A percentile compares a stretch with the other conserved stretches of the same genome.
These are phyloP conservation scores for Cupressus sempervirens DNA, from an alignment of 75 land plant genomes.

Conservation along the genomic window DNA sequence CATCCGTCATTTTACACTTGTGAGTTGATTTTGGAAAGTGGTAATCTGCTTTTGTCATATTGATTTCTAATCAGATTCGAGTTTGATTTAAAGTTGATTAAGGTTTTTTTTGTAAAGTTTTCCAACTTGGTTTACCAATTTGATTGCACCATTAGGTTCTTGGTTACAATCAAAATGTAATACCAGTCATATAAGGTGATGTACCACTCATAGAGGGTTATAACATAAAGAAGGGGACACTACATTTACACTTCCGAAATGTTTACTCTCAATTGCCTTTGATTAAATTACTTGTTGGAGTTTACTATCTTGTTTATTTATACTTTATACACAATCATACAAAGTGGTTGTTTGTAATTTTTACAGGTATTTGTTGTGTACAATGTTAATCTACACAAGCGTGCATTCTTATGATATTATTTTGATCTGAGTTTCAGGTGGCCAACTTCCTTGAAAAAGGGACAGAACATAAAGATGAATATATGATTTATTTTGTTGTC, in stretches of 20 bases:
- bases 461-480: conserved; percentile 51
- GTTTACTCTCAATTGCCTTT: neutral
- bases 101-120: too few species aligned
- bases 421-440: conserved; percentile 42
- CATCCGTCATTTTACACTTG: too few species aligned
- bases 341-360: neutral
- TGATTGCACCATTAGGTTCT: too few species aligned
- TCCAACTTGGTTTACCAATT: too few species aligned
- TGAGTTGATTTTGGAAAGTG: too few species aligned
- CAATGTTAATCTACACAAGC: conserved; percentile 3
- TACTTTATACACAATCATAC: neutral
- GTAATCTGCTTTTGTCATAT: too few species aligned
- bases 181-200: too few species aligned
- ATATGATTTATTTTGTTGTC: neutral
- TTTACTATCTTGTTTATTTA: neutral
- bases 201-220: too few species aligned
- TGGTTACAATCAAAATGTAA: too few species aligned
- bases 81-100: too few species aligned
- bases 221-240: too few species aligned
- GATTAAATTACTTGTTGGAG: neutral
- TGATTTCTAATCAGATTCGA: too few species aligned
- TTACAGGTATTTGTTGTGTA: neutral
- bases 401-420: neutral
- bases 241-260: neutral
- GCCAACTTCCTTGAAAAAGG: conserved; percentile 99